Percentiles rank a stretch among this genome's conserved stretches.
These are phyloP conservation scores for Vanrija sp. DNA, from an alignment of 1,284 basidiomycete genomes.

Conservation along the genomic window DNA sequence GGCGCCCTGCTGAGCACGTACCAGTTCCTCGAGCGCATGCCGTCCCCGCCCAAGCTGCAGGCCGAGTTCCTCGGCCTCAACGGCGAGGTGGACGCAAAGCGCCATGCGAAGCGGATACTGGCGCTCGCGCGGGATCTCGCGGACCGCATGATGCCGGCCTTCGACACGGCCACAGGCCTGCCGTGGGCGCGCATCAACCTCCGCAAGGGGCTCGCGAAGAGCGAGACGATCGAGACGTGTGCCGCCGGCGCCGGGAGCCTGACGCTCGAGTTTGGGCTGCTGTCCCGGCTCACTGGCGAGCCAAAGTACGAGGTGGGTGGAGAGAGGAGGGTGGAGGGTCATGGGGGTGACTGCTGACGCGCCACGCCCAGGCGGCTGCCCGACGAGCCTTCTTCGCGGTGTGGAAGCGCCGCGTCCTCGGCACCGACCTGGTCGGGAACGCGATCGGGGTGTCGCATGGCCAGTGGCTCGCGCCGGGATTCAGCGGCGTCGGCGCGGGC, in stretches of 20 bases:
- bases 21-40: conserved; percentile 60
- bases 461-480: conserved; percentile 58
- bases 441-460: conserved; percentile 67
- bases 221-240: conserved; percentile 46
- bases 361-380: conserved; percentile 52
- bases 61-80: conserved; percentile 20
- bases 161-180: conserved; percentile 78
- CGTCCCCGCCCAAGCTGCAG: conserved; percentile 37
- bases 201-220: conserved; percentile 30
- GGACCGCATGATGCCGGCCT: conserved; percentile 76
- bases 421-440: conserved; percentile 79
- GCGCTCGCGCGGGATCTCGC: conserved; percentile 79
- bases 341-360: too few relatives aligned
- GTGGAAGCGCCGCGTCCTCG: conserved; percentile 75
- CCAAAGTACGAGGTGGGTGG: conserved; percentile 63
- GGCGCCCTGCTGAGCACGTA: conserved; percentile 81
- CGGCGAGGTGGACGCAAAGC: conserved; percentile 55
- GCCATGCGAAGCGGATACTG: conserved; percentile 67
- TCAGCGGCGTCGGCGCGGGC: conserved; percentile 81
- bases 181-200: conserved; percentile 74
- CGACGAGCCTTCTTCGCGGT: conserved; percentile 76
- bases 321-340: too few relatives aligned
- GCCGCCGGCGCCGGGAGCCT: conserved; percentile 85
- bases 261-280: conserved; percentile 84
- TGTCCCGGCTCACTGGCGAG: conserved; percentile 83